Base-by-base conservation (phyloP, 2,329 filamentous ascomycete genomes). In the Ceratocystis diversiconidia region DNA sequence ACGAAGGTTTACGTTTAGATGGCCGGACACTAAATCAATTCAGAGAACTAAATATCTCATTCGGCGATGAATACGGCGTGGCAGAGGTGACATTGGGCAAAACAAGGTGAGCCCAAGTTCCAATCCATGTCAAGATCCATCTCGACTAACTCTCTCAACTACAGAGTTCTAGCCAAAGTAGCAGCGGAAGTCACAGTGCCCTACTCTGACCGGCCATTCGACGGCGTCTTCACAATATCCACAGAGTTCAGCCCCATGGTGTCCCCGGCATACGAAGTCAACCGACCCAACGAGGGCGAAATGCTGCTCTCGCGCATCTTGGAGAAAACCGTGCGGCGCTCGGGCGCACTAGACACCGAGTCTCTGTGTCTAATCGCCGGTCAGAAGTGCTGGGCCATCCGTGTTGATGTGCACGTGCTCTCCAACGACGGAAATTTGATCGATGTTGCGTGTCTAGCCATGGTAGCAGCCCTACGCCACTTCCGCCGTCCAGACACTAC, bases 241-340 rank as follows among this genome's bases (percentile, higher is more conserved):
- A 89, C 92, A 65, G 94, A 97, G 74, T 84, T 99, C 71, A 90
- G 88, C 69, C 90, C 92, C 61, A 95, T 97, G 86, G 88, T 89
- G 32, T 91, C 90, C 60, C 91, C 94, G 15, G 86, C 89, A 43
- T 95, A 95, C 76, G 92, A 96, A 75, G 84, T 88, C 70, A 90
- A 89, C 74, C 84, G 90, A 64, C 88, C 88, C 61, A 92, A 87
- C 69, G 89, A 95, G 71, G 83, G 87, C 65, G 94, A 97, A 76
- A 81, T 92, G 2, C 82, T 96, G 52, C 84, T 97, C 32, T 91
- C 92, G 8, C 86, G 92, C 43, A 83, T 94, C 52, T 85, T 99
- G 22, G 94, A 99, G 75, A 96, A 96, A 77, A 92, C 94, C 7
- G 85, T 97, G 68, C 91, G 94, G 52, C 87, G 94, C 68, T 96